Evolutionary conservation across 306 rosid species (phyloP).

Genomic region (Rosa chinensis): DNA sequence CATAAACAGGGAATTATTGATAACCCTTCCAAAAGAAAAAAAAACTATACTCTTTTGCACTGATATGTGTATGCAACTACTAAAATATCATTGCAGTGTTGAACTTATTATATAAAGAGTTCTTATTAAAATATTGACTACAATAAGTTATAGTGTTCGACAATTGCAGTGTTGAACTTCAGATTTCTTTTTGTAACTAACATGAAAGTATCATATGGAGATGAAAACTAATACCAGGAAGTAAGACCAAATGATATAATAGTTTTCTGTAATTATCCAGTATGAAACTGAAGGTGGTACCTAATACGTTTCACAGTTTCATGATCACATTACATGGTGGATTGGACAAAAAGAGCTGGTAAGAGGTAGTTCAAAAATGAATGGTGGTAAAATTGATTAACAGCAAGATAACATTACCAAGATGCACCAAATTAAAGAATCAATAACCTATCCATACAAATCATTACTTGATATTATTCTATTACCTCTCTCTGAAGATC

Average conservation of each 20-base stretch:
- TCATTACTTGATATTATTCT: not conserved
- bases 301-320: not conserved
- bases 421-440: not conserved
- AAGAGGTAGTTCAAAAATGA: not conserved
- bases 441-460: not conserved
- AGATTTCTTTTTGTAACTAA: not conserved
- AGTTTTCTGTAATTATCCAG: no score
- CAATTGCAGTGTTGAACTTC: no score
- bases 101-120: no score
- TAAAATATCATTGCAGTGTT: no score
- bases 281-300: not conserved
- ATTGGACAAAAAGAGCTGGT: not conserved
- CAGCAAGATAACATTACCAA: not conserved
- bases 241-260: no score
- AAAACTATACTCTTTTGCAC: no score
- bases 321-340: not conserved
- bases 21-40: no score
- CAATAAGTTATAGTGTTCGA: no score
- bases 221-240: not conserved
- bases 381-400: not conserved
- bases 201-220: not conserved
- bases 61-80: no score
- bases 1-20: no score
- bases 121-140: no score
- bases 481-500: conserved; percentile 90